Evolutionary conservation across 371 early-diverging fungal genomes (phyloP).

Genomic region (Smittium mucronatum): DNA sequence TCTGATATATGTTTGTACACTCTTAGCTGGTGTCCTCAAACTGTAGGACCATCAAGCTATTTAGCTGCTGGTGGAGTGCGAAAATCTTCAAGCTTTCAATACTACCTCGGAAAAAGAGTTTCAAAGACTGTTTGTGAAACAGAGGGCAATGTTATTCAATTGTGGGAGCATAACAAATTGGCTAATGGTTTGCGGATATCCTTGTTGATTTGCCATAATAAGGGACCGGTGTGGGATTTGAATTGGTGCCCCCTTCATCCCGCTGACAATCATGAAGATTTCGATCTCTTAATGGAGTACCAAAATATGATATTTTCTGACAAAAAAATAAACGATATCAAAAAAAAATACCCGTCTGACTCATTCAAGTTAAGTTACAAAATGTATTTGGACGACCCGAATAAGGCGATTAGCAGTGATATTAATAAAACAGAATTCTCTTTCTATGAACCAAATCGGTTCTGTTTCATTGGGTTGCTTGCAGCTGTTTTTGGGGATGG

Average conservation of each 20-base stretch:
- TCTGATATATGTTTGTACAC: not conserved
- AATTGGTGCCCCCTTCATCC: constrained; percentile 11
- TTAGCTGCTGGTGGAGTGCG: constrained; percentile 10
- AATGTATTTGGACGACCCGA: not conserved
- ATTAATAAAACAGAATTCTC: not conserved
- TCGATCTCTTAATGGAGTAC: not conserved
- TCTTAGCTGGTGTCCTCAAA: constrained; percentile 11
- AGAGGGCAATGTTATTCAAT: constrained; percentile 7
- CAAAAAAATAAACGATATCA: not conserved
- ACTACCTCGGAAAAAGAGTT: not conserved
- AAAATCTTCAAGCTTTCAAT: not conserved
- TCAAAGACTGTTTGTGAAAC: not conserved
- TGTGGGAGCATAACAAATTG: constrained; percentile 6
- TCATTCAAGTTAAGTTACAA: not conserved
- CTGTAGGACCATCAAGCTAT: not conserved
- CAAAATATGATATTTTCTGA: not conserved
- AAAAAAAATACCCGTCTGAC: not conserved
- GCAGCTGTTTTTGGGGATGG: constrained; percentile 14
- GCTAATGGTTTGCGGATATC: not conserved
- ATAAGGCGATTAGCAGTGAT: not conserved
- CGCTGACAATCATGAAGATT: not conserved
- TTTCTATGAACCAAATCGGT: not conserved
- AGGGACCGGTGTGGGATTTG: not conserved
- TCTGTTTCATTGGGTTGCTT: constrained; percentile 4
- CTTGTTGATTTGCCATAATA: constrained; percentile 5